A percentile compares a stretch with the other conserved stretches of the same genome.
phyloP scores from a whole-genome alignment of 2,329 filamentous ascomycete species.

The Epichloe gansuensis region DNA sequence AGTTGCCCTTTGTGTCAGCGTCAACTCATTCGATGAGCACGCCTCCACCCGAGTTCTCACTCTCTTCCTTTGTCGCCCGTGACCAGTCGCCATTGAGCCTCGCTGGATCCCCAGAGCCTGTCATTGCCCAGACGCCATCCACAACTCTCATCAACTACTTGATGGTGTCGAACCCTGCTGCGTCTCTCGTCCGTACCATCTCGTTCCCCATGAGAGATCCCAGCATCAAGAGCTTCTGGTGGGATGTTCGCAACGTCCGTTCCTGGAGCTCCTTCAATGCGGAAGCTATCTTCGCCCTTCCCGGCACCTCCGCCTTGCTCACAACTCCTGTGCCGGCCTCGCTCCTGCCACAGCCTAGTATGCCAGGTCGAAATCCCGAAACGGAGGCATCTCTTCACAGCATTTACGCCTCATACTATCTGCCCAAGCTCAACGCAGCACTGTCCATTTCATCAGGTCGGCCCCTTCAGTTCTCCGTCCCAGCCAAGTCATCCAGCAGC shows the following conservation, averaged over 20 bases:
- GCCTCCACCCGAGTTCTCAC: constrained; percentile 28
- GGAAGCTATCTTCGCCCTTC: constrained; percentile 57
- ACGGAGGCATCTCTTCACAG: constrained; percentile 65
- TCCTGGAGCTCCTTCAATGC: constrained; percentile 74
- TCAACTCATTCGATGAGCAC: constrained; percentile 9
- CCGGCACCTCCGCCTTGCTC: constrained; percentile 60
- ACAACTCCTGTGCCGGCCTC: constrained; percentile 52
- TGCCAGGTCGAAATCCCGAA: constrained; percentile 56
- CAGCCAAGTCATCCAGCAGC: constrained; percentile 20
- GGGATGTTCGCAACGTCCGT: constrained; percentile 81
- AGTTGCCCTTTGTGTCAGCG: constrained; percentile 41
- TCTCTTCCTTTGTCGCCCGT: constrained; percentile 33
- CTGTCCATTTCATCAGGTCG: constrained; percentile 61
- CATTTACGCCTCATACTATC: constrained; percentile 67
- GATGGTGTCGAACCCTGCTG: constrained; percentile 66
- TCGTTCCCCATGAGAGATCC: constrained; percentile 56
- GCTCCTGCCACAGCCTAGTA: constrained; percentile 46
- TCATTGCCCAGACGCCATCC: constrained; percentile 23
- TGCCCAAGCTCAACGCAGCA: constrained; percentile 77
- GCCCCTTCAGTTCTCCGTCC: constrained; percentile 42
- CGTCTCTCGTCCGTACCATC: constrained; percentile 68
- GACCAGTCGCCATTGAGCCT: constrained; percentile 32
- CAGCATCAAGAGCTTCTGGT: constrained; percentile 81
- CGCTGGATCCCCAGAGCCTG: constrained; percentile 30
- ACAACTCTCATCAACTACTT: constrained; percentile 72